Base-by-base conservation (phyloP, 1,139 yeast genomes). In the Diutina siamensis region DNA sequence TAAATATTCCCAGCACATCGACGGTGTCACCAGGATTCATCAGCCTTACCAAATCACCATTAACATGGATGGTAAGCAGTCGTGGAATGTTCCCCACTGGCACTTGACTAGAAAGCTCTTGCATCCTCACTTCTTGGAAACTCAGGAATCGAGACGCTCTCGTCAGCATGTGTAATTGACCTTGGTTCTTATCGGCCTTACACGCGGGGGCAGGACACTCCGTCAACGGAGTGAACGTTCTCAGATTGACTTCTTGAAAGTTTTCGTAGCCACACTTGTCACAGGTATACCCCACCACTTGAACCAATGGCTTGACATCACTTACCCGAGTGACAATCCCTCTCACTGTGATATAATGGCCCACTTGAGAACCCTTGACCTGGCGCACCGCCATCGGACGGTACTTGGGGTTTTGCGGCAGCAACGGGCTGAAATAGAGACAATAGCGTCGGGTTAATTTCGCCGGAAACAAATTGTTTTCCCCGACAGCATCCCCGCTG, bases 71-170 rank as follows among this genome's bases (percentile, higher is more conserved):
- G 4, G 84, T 76, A 51, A 94, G 68, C 36, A 88, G 68, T 57
- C 98, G 76, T 41, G 99, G 99, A 53, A 94, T 92, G 62, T 92
- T 97, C 44, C 98, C 98, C 20, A 89, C 94, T 0, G 99, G 98
- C 10, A 94, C 98, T 64, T 92, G 98, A 52, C 83, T 83, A 13
- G 98, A 87, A 61, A 92, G 67, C 65, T 94, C 99, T 66, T 94
- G 99, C 51, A 94, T 74, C 57, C 86, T 83, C 46, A 89, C 94
- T 57, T 94, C 98, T 65, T 94, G 99, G 70, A 89, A 94, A 3
- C 96, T 86, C 47, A 84, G 73, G 58, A 94, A 94, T 64, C 92
- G 92, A 31, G 97, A 88, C 1, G 98, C 98, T 56, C 99, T 76
- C 5, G 97, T 88, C 44, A 94, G 80, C 80, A 89, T 85, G 62